Conservation (phyloP, 306 rosid species). For the Dryas alaskensis region DNA sequence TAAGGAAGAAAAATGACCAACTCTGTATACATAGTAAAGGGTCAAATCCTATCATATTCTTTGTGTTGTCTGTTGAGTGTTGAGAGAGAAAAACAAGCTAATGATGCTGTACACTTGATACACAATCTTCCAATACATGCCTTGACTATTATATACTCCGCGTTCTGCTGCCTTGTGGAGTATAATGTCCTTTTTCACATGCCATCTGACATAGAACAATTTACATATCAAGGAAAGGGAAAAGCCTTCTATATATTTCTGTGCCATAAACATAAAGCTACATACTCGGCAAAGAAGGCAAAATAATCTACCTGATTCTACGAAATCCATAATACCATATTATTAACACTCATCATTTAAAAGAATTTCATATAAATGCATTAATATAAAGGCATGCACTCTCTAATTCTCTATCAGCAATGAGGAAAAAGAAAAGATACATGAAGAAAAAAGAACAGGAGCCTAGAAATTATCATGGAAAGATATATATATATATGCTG, state of each 20-base stretch:
- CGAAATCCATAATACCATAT: too few relatives aligned
- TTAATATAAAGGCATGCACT: too few relatives aligned
- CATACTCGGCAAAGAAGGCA: too few relatives aligned
- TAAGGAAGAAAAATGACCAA: conserved; percentile 22
- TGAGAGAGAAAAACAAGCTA: conserved; percentile 25
- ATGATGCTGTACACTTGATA: conserved; percentile 48
- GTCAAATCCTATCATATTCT: conserved; percentile 4
- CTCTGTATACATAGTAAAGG: conserved; percentile 1
- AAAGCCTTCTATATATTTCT: not conserved
- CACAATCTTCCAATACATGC: conserved; percentile 2
- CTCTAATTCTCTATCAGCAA: too few relatives aligned
- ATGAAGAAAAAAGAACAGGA: too few relatives aligned
- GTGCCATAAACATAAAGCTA: too few relatives aligned
- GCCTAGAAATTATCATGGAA: too few relatives aligned
- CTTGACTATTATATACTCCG: not conserved
- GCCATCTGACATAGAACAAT: conserved; percentile 12
- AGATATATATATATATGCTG: not conserved
- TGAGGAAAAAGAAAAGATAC: not conserved
- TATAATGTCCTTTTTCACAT: not conserved
- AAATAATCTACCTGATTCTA: too few relatives aligned
- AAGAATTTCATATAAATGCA: too few relatives aligned
- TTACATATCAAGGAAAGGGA: not conserved
- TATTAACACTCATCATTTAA: too few relatives aligned
- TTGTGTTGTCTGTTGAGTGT: not conserved
- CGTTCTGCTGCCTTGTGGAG: conserved; percentile 1